Evolutionary conservation across 208 protist species (phyloP).

Genomic region (Endotrypanum monterogeii): DNA sequence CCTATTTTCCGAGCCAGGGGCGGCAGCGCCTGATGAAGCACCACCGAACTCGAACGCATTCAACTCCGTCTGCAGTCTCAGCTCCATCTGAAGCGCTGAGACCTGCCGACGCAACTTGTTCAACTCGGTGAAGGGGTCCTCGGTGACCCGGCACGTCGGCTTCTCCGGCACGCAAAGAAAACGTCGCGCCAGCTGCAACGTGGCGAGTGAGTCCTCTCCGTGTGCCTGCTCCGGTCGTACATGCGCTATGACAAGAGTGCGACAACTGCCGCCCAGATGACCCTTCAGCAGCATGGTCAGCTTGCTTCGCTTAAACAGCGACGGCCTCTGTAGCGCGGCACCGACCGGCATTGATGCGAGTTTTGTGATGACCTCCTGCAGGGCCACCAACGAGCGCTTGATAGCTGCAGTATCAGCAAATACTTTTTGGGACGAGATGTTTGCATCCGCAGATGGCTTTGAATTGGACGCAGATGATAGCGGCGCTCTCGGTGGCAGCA

Average conservation of each 20-base stretch:
- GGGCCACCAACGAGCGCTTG: constrained; percentile 86
- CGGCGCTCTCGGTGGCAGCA: constrained; percentile 23
- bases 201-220: constrained; percentile 79
- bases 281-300: constrained; percentile 94
- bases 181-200: constrained; percentile 89
- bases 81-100: constrained; percentile 79
- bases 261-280: constrained; percentile 68
- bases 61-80: constrained; percentile 92
- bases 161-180: constrained; percentile 86
- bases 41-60: constrained; percentile 7
- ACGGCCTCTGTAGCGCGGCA: neutral
- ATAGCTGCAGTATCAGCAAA: constrained; percentile 14
- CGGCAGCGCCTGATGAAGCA: neutral
- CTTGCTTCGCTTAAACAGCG: constrained; percentile 82
- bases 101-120: constrained; percentile 84
- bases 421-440: neutral
- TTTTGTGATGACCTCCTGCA: constrained; percentile 91
- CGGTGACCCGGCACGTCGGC: constrained; percentile 54
- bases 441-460: neutral
- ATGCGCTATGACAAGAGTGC: constrained; percentile 90
- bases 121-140: constrained; percentile 74
- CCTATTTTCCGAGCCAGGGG: neutral
- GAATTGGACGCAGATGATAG: neutral
- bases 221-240: constrained; percentile 52
- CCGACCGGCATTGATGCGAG: constrained; percentile 21